Conservation (phyloP, 345 rosid species). For the Populus tremula region DNA sequence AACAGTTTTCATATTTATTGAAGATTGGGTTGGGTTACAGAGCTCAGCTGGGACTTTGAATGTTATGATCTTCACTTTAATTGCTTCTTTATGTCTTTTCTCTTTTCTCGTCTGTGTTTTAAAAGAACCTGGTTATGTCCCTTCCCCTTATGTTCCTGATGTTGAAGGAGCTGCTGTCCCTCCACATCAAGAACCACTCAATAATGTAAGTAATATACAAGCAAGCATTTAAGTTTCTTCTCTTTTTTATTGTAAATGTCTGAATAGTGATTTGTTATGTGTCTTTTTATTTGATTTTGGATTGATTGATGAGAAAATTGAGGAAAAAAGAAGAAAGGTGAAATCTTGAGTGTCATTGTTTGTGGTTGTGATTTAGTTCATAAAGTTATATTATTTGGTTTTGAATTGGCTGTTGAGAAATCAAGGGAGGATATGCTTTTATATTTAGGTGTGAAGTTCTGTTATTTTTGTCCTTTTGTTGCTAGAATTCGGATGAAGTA, state of each 20-base stretch:
- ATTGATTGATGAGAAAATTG: not conserved
- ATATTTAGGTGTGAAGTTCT: not conserved
- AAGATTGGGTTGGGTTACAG: constrained; percentile 54
- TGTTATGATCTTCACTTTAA: constrained; percentile 41
- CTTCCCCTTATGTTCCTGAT: constrained; percentile 57
- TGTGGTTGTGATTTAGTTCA: not conserved
- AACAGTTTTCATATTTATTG: constrained; percentile 52
- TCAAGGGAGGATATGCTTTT: not conserved
- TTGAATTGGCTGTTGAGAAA: constrained; percentile 1
- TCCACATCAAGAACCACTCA: constrained; percentile 27
- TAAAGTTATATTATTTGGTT: not conserved
- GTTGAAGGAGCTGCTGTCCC: constrained; percentile 38
- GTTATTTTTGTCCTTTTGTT: not conserved
- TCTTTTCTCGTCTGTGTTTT: constrained; percentile 45
- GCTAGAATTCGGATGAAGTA: not conserved
- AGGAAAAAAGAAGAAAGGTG: not conserved
- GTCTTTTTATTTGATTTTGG: not conserved
- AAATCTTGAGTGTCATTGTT: not conserved
- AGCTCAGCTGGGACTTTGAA: constrained; percentile 52
- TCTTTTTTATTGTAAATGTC: not conserved
- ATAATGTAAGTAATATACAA: constrained; percentile 21
- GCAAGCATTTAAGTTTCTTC: not conserved
- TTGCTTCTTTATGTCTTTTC: constrained; percentile 45
- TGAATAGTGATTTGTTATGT: not conserved
- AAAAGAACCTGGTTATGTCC: constrained; percentile 59